Evolutionary conservation across 345 rosid genomes (phyloP), one percentile per base, ranked within the genome.

Genomic region (Populus pruinosa): DNA sequence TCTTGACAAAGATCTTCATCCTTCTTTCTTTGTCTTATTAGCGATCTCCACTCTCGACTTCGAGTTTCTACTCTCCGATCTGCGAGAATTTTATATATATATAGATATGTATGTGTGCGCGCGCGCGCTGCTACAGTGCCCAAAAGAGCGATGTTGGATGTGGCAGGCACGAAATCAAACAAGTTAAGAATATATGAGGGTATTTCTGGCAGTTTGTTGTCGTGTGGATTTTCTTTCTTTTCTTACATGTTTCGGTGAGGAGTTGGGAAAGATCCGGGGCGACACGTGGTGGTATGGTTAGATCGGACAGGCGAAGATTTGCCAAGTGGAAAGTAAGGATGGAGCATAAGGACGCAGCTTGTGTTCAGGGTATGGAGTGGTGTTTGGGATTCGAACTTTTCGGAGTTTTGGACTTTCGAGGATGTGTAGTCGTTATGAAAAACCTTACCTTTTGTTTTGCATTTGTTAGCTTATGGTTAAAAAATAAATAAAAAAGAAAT

Each of bases 1-100:
- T 90, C 86, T 90, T 92, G 5, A 92, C 87, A 71, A 84, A 89
- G 86, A 90, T 76, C 93, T 88, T 92, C 94, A 92, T 92, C 89
- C 82, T 88, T 72, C 55, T 21, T 38, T 70, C 33, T 65, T 53
- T 44, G 29, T 17, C 41, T 23, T 44, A 53, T 50, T 53, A 36
- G 23, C 17, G 83, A 76, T 76, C 83, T 81, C 77, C 43, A 69
- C 59, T 53, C 10, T 53, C 31, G 44, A 21, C 76, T 33, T 33
- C 36, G 36, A 33, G 36, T 33, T 33, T 33, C 36, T 33, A 33
- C 36, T 33, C 36, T 33, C 47, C 61, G 71, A 39, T 70, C 47
- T 33, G 20, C 16, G 5, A 61, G 66, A 62, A 41, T 10, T 27
- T 74, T 8, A 8, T 64, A 13, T 62, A 31, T 31, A 31, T 31